Base-by-base conservation (phyloP, 148 eudicot genomes). In the Vaccinium corymbosum region DNA sequence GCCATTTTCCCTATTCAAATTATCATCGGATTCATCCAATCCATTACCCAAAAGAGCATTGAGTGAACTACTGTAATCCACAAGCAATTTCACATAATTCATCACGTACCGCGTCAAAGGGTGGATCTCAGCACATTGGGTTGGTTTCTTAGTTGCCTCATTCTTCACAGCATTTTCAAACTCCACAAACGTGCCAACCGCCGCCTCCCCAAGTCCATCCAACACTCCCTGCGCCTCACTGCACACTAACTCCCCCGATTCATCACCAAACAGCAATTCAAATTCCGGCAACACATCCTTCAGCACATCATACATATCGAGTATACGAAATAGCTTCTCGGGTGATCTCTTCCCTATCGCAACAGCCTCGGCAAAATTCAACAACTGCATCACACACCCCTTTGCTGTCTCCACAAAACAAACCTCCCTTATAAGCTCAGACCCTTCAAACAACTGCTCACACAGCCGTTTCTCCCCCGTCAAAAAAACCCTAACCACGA, bases 341-440 rank as follows among this genome's bases (percentile, higher is more conserved):
- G 95, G 86, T 0, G 99, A 91, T 83, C 98, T 87, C 76, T 85
- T 91, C 50, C 93, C 93, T 82, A 94, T 92, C 0, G 93, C 97
- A 38, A 95, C 94, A 0, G 98, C 98, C 84, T 95, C 98, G 1
- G 95, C 99, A 6, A 97, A 97, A 87, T 91, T 94, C 91, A 97
- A 81, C 79, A 95, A 42, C 87, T 94, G 98, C 89, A 95, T 82
- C 29, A 94, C 94, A 76, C 95, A 93, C 8, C 93, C 94, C 66
- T 91, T 95, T 0, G 92, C 87, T 0, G 95, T 88, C 88, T 97
- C 99, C 11, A 94, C 83, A 82, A 97, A 97, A 85, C 95, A 94
- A 76, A 91, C 91, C 88, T 94, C 98, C 76, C 88, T 91, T 57
- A 92, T 89, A 87, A 89, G 78, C 46, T 93, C 93, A 11, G 91